phyloP scores from a whole-genome alignment of 1,284 basidiomycete genomes.

The Boletus semigastroideus region DNA sequence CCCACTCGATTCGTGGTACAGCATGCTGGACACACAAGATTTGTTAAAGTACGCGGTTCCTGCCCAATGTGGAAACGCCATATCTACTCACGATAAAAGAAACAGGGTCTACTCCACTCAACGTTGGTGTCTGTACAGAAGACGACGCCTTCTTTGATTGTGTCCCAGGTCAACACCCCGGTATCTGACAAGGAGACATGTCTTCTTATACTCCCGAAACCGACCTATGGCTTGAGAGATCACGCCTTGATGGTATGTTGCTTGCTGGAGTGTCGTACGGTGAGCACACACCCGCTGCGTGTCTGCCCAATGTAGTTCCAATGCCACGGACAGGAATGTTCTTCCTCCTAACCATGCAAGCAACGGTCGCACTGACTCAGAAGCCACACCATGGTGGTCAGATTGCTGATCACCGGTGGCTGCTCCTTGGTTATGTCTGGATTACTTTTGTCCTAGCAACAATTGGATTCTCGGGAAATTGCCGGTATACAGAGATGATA shows the following conservation, averaged over 20 bases:
- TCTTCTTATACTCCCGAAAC: slow-evolving; percentile 19
- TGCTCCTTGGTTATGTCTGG: slow-evolving; percentile 22
- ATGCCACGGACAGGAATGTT: slow-evolving; percentile 16
- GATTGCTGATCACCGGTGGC: background rate
- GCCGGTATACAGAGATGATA: slow-evolving; percentile 34
- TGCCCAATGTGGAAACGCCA: background rate
- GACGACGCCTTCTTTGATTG: background rate
- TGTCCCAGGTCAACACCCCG: background rate
- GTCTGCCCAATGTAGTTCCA: background rate
- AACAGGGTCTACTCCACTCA: background rate
- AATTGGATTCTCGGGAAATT: slow-evolving; percentile 31
- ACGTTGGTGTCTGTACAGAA: background rate
- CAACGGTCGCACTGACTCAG: slow-evolving; percentile 8
- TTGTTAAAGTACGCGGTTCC: no score
- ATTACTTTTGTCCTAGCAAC: slow-evolving; percentile 34
- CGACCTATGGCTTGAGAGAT: slow-evolving; percentile 28
- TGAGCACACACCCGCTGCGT: background rate
- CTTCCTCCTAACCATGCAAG: slow-evolving; percentile 22
- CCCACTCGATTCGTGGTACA: no score
- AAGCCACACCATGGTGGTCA: slow-evolving; percentile 1
- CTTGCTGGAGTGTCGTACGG: slow-evolving; percentile 24
- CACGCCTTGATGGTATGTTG: slow-evolving; percentile 27
- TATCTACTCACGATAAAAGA: no score
- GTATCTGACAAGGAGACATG: slow-evolving; percentile 11
- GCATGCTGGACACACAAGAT: no score